Evolutionary conservation across 2,329 filamentous ascomycete genomes (phyloP), one percentile per base, ranked within the genome.

Genomic region (Pseudogymnoascus sp.): DNA sequence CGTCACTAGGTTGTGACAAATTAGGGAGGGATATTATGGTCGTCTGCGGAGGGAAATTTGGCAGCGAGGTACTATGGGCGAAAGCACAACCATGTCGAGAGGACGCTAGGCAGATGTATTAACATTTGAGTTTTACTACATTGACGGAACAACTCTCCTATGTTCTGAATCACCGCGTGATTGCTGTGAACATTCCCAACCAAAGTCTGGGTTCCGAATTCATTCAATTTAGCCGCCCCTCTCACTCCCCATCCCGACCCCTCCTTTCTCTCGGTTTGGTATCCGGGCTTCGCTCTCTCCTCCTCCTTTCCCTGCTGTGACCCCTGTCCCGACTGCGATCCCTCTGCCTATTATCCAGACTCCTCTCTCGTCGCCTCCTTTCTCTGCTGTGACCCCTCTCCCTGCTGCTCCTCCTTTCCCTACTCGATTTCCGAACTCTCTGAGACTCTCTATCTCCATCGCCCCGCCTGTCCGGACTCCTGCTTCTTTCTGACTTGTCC

Each of bases 361-460:
- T 57, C 51, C 51, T 31, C n/a, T 36, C 29, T 21, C 51, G 51
- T 34, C 51, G 16, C 21, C 66, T 67, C 66, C 67, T 42, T 69
- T 70, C 64, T 69, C 69, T 45, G 69, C 71, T 26, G 69, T 70
- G 5, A 69, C 65, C 65, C 71, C 71, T 63, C 71, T 71, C 60
- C 71, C 69, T 57, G 29, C 29, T 47, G 69, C 68, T 21, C 71
- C 69, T 57, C 72, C 71, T 23, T 71, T 69, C 61, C 68, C 69
- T n/a, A 61, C 64, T 8, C 65, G 64, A 4, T 61, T 61, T 65
- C 69, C 71, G 66, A 18, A 62, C 26, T 34, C 40, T 34, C 29
- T 47, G 42, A 6, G 63, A 18, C 8, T 39, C 63, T 57, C 47
- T 40, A 47, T 61, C 54, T 40, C 47, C 45, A 64, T 59, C 60